These are phyloP conservation scores for Sclerotinia minor DNA, from an alignment of 2,329 filamentous ascomycete species.

Conservation along the genomic window DNA sequence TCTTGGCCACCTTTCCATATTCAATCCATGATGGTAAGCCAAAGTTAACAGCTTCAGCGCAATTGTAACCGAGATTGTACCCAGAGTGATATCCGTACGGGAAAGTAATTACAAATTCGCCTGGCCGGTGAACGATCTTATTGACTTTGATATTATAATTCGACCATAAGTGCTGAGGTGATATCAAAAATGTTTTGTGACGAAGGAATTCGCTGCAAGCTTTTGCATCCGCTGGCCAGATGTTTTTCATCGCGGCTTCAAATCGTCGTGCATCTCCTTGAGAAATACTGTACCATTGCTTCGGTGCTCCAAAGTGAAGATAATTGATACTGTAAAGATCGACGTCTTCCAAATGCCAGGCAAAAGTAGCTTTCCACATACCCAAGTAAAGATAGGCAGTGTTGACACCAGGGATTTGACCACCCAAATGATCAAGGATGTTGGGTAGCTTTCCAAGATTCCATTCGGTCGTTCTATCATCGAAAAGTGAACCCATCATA, in stretches of 20 bases:
- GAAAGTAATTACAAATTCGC: conserved; percentile 97
- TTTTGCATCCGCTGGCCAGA: conserved; percentile 94
- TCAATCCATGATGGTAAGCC: conserved; percentile 93
- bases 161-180: conserved; percentile 79
- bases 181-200: conserved; percentile 97
- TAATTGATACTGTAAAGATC: conserved; percentile 99
- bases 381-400: conserved; percentile 96
- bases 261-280: conserved; percentile 92
- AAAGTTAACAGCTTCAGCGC: conserved; percentile 98
- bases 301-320: conserved; percentile 96
- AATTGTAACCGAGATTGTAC: conserved; percentile 98
- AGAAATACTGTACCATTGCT: conserved; percentile 99
- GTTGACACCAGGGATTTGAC: conserved; percentile 95
- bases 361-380: conserved; percentile 99
- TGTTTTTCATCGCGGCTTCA: conserved; percentile 90
- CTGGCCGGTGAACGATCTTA: conserved; percentile 90
- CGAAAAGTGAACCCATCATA: conserved; percentile 92
- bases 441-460: conserved; percentile 95
- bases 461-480: conserved; percentile 81
- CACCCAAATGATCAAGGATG: conserved; percentile 87
- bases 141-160: conserved; percentile 96
- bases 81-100: conserved; percentile 98
- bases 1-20: conserved; percentile 93
- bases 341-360: conserved; percentile 98
- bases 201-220: conserved; percentile 94